phyloP scores from a whole-genome alignment of 345 rosid species.

The Bruguiera sexangula region DNA sequence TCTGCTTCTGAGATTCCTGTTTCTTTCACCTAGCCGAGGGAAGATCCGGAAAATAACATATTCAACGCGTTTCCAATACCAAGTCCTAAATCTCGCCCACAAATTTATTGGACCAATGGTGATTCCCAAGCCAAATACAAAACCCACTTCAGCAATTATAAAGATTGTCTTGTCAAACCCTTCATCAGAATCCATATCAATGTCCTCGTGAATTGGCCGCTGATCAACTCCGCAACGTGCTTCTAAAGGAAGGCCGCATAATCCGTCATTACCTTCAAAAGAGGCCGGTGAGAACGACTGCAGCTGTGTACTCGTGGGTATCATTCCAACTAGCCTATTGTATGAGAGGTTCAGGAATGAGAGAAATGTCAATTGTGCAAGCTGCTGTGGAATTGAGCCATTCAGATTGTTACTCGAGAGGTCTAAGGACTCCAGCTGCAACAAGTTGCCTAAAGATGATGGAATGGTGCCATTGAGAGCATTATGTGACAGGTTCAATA shows the following conservation, averaged over 20 bases:
- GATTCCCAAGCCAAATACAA: slow-evolving; percentile 1
- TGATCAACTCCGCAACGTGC: neutral
- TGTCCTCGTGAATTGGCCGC: neutral
- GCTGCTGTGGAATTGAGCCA: slow-evolving; percentile 13
- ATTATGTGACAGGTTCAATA: slow-evolving; percentile 19
- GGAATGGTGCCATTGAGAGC: slow-evolving; percentile 8
- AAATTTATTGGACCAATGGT: neutral
- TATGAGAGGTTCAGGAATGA: slow-evolving; percentile 12
- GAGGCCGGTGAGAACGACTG: neutral
- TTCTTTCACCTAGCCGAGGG: slow-evolving; percentile 1
- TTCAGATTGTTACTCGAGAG: neutral
- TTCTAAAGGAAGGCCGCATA: slow-evolving; percentile 1
- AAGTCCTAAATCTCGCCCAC: slow-evolving; percentile 6
- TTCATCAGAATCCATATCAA: neutral
- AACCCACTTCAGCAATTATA: neutral
- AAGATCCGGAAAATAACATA: neutral
- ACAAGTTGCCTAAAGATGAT: neutral
- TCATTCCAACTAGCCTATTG: neutral
- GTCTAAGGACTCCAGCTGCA: slow-evolving; percentile 15
- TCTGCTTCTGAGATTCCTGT: neutral
- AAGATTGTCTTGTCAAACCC: neutral
- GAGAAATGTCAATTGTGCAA: slow-evolving; percentile 2
- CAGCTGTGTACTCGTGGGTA: slow-evolving; percentile 2
- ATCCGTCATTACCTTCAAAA: slow-evolving; percentile 7
- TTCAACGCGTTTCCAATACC: slow-evolving; percentile 8